Evolutionary conservation across 2,329 filamentous ascomycete genomes (phyloP), one percentile per base, ranked within the genome.

Genomic region (Celoporthe dispersa): DNA sequence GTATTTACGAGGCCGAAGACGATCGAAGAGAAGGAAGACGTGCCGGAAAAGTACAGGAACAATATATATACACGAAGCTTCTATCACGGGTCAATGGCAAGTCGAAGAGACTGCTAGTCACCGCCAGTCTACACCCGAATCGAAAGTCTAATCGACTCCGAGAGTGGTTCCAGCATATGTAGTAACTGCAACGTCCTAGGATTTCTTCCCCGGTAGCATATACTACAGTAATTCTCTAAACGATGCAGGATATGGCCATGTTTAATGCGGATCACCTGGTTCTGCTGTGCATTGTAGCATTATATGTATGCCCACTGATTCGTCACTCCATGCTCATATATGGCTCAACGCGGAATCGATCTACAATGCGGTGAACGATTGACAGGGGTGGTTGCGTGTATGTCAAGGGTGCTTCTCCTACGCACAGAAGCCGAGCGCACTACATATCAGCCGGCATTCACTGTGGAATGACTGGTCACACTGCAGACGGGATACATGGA

Each of bases 1-100:
- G 51, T 55, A 55, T 55, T 55, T 55, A 55, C 51, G 51, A 55
- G 51, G 11, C 51, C 31, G 51, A 55, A 31, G n/a, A 55, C 51
- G 51, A 55, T 28, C 9, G n/a, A 5, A 28, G 3, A 55, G 25
- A 2, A 31, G n/a, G 25, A 25, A 28, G 0, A 25, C 2, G 9
- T 28, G 19, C 51, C 51, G 25, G 25, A 28, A 14, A 53, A 28
- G 22, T 53, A 53, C 51, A 28, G 2, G 11, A 14, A 53, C 9
- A 51, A 51, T 44, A 51, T n/a, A n/a, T 51, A 22, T n/a, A n/a
- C n/a, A 44, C 12, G 3, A 28, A 53, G n/a, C 41, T 25, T 28
- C 22, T 53, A 28, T 12, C 51, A 25, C 51, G 9, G 3, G 22
- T 53, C 25, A 28, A 14, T n/a, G n/a, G n/a, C n/a, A 53, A 25